Conservation (phyloP, 140 eudicot species). For the Senecio squalidus region DNA sequence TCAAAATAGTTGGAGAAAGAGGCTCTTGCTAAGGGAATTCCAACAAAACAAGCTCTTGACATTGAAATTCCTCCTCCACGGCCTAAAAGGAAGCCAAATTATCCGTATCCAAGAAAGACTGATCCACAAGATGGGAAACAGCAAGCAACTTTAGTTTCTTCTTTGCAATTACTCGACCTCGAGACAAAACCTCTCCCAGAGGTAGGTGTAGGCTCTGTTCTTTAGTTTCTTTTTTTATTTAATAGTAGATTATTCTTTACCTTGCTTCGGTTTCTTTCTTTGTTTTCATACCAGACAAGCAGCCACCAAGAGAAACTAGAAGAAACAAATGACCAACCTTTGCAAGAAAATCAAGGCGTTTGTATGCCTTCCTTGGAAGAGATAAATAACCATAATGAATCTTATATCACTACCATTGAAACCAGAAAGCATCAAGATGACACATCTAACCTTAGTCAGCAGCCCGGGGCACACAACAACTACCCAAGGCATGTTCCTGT, state of each 20-base stretch:
- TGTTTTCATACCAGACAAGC: constrained; percentile 44
- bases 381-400: constrained; percentile 35
- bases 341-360: constrained; percentile 51
- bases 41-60: constrained; percentile 71
- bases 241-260: neutral
- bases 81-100: constrained; percentile 93
- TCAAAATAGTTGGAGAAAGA: constrained; percentile 85
- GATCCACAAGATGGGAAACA: constrained; percentile 39
- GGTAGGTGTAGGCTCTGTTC: constrained; percentile 30
- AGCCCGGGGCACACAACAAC: too few species aligned
- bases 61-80: constrained; percentile 99
- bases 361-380: constrained; percentile 38
- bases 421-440: constrained; percentile 29
- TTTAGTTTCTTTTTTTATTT: neutral
- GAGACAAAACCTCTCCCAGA: constrained; percentile 58
- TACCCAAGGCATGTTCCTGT: constrained; percentile 89
- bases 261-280: neutral
- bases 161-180: constrained; percentile 38
- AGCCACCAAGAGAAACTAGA: constrained; percentile 33
- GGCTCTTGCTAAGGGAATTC: constrained; percentile 76
- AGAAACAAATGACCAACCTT: constrained; percentile 22
- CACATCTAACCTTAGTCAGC: constrained; percentile 33
- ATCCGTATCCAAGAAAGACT: constrained; percentile 90
- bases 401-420: constrained; percentile 48
- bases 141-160: constrained; percentile 33